Base-by-base conservation (phyloP, 306 rosid species). In the Pueraria montana region DNA sequence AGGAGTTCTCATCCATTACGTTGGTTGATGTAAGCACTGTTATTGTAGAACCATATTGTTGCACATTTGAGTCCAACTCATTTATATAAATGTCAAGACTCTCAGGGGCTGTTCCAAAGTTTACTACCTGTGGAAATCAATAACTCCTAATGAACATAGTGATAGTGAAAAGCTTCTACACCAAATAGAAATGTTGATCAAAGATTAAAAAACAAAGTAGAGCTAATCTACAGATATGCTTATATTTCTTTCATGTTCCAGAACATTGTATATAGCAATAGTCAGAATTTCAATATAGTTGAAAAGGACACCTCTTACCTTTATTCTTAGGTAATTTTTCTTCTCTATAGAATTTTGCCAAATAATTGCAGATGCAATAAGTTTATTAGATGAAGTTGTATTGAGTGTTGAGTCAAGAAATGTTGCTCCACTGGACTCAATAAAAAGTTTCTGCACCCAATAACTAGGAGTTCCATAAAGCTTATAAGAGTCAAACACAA, bases 1-100 rank as follows among this genome's bases (percentile, higher is more conserved):
- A 94, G 40, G 98, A 91, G 76, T 94, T 94, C 77, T 92, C 94
- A 34, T 92, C 95, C 93, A 80, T 86, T 43, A 80, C 62, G 78
- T 90, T 83, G 40, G 11, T 21, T 18, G 98, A 86, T 1, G 90
- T 83, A 38, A 94, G 87, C 8, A 90, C 87, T 2, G 88, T 84
- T 85, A 74, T 86, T 32, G 62, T 83, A 9, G 92, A 83, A 24
- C 89, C 89, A 4, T 83, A 65, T 45, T 71, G 59, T 55, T 52
- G 67, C 8, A 74, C 72, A 56, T 77, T 79, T 18, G 83, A 70
- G 13, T 77, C 78, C 84, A 92, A 84, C 16, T 89, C 89, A 0
- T 78, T 76, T 14, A 90, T 66, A 9, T 52, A 46, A 65, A 92
- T 86, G 61, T 34, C 78, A 23, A 94, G 86, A 72, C 68, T 86